phyloP scores from a whole-genome alignment of 1,284 basidiomycete species.

The Naganishia albida region DNA sequence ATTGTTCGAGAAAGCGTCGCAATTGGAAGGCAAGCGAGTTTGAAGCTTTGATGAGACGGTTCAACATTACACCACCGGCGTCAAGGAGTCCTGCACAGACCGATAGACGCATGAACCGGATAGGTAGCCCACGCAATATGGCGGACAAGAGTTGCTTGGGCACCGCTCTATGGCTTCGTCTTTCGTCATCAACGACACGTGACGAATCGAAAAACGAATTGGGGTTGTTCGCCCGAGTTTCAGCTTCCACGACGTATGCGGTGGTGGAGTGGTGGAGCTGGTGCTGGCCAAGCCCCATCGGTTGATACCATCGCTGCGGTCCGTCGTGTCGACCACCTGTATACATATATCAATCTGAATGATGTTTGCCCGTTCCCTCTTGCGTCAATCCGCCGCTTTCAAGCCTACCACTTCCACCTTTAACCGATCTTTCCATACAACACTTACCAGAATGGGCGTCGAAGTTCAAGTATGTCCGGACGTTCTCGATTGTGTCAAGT shows the following conservation, averaged over 20 bases:
- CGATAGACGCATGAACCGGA: too few species aligned
- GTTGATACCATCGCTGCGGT: conserved; percentile 3
- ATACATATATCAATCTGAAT: conserved; percentile 6
- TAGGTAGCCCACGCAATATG: too few species aligned
- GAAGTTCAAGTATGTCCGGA: conserved; percentile 45
- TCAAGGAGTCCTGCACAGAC: too few species aligned
- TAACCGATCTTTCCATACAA: conserved; percentile 44
- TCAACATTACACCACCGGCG: too few species aligned
- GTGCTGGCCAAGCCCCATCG: not conserved
- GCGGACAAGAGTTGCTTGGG: too few species aligned
- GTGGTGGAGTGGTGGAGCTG: not conserved
- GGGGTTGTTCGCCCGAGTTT: not conserved
- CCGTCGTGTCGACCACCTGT: not conserved
- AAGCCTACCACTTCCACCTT: conserved; percentile 11
- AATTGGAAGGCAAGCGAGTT: too few species aligned
- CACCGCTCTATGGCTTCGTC: not conserved
- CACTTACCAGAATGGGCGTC: conserved; percentile 54
- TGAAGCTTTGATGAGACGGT: too few species aligned
- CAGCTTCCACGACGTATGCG: not conserved
- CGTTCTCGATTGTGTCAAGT: not conserved
- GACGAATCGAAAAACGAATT: too few species aligned
- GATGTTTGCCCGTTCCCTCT: conserved; percentile 17
- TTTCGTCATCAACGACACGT: too few species aligned
- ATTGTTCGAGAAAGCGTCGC: too few species aligned
- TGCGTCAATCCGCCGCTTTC: conserved; percentile 16